Evolutionary conservation across 1,284 basidiomycete genomes (phyloP).

Genomic region (Cryptococcus sp.): DNA sequence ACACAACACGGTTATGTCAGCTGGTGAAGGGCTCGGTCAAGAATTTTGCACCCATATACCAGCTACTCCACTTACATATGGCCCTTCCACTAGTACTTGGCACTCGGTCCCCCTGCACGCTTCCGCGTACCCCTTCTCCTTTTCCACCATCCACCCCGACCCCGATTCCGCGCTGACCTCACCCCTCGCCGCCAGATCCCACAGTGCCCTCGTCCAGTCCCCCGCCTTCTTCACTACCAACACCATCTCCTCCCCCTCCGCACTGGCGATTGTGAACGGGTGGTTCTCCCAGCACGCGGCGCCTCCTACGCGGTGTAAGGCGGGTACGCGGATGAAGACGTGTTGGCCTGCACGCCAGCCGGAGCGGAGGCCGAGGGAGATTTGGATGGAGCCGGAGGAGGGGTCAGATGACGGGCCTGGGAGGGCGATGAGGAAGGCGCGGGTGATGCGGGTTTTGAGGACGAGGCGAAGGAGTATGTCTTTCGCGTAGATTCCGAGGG

Average conservation of each 20-base stretch:
- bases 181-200: conserved; percentile 21
- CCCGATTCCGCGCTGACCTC: neutral
- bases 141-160: neutral
- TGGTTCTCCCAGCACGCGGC: conserved; percentile 54
- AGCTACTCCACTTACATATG: conserved; percentile 8
- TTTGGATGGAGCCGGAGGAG: conserved; percentile 26
- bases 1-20: neutral
- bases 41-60: neutral
- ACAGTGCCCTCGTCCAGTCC: conserved; percentile 43
- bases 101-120: conserved; percentile 4
- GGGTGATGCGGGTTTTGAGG: conserved; percentile 38
- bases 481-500: conserved; percentile 50
- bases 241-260: conserved; percentile 38
- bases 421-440: conserved; percentile 39
- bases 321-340: conserved; percentile 46
- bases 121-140: conserved; percentile 1
- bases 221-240: conserved; percentile 44
- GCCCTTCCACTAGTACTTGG: conserved; percentile 10
- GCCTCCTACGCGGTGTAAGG: conserved; percentile 20
- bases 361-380: conserved; percentile 35
- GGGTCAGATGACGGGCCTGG: conserved; percentile 31
- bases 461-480: conserved; percentile 32
- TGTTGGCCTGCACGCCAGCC: conserved; percentile 53
- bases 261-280: conserved; percentile 51
- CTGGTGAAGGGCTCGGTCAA: neutral